phyloP scores from a whole-genome alignment of 352 stramenopile genomes.

The Phytopythium oedochilum region DNA sequence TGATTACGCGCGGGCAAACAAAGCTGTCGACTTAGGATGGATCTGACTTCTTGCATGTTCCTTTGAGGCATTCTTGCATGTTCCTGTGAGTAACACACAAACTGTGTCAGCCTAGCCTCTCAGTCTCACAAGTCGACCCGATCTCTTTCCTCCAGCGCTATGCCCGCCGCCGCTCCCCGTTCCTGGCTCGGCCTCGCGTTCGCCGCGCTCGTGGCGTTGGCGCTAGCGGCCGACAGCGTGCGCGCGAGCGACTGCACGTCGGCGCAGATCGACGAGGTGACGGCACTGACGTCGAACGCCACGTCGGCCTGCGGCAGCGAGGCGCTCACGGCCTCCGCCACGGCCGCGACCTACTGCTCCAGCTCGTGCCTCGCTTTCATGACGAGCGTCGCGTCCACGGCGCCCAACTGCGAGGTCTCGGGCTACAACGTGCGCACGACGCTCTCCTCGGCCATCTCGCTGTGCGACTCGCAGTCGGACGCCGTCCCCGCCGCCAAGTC shows the following conservation, averaged over 20 bases:
- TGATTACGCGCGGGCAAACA: too few species aligned
- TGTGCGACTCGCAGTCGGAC: constrained; percentile 21
- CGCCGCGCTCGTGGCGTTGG: background rate
- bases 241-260: constrained; percentile 17
- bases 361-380: constrained; percentile 17
- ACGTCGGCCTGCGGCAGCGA: constrained; percentile 22
- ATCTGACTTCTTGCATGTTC: too few species aligned
- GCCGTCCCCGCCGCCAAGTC: constrained; percentile 21
- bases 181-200: constrained; percentile 1
- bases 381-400: constrained; percentile 13
- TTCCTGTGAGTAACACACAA: too few species aligned
- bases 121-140: too few species aligned
- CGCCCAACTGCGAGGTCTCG: constrained; percentile 22
- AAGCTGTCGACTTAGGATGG: too few species aligned
- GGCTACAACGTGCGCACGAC: constrained; percentile 29
- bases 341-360: constrained; percentile 13
- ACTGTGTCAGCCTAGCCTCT: too few species aligned
- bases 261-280: constrained; percentile 14
- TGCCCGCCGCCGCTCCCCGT: background rate
- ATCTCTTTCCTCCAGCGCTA: too few species aligned
- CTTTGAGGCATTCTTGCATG: too few species aligned
- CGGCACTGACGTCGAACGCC: constrained; percentile 19
- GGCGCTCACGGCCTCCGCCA: constrained; percentile 10
- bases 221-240: background rate
- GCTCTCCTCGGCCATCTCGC: constrained; percentile 15